Percentiles rank a stretch among this genome's conserved stretches.
These are phyloP conservation scores for Hemisphaericaspora lyxosophila DNA, from an alignment of 1,139 yeast species.

Conservation along the genomic window DNA sequence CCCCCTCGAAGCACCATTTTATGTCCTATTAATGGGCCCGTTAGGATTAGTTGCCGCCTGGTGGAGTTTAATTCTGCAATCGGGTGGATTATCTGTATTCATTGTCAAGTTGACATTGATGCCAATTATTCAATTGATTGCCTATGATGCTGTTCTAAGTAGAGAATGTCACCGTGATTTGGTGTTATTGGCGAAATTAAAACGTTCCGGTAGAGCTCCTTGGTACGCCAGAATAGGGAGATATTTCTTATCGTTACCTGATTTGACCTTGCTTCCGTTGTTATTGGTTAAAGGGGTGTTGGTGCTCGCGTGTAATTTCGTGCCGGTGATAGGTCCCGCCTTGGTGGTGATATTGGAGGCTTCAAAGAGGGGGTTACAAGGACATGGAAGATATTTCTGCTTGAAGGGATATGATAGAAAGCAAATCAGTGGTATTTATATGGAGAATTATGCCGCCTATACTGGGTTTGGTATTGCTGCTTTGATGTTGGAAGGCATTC, in stretches of 20 bases:
- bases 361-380: constrained; percentile 55
- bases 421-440: constrained; percentile 32
- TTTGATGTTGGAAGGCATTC: constrained; percentile 57
- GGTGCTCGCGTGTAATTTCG: constrained; percentile 42
- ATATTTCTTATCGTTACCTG: constrained; percentile 25
- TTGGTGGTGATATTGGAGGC: constrained; percentile 55
- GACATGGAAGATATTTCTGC: constrained; percentile 61
- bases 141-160: constrained; percentile 59
- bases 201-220: constrained; percentile 32
- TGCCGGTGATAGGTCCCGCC: constrained; percentile 66
- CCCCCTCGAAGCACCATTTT: constrained; percentile 49
- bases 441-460: constrained; percentile 32
- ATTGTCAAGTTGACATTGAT: constrained; percentile 51
- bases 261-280: constrained; percentile 24
- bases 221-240: constrained; percentile 26
- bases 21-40: constrained; percentile 54
- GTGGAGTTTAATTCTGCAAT: constrained; percentile 51
- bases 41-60: constrained; percentile 56
- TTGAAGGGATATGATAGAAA: constrained; percentile 53
- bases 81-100: constrained; percentile 51
- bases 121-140: constrained; percentile 53
- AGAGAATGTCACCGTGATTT: constrained; percentile 50
- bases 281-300: constrained; percentile 26
- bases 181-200: constrained; percentile 46
- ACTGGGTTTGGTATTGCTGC: constrained; percentile 61